Evolutionary conservation across 1,139 yeast genomes (phyloP), one percentile per base, ranked within the genome.

Genomic region (Nematodospora anomalae): DNA sequence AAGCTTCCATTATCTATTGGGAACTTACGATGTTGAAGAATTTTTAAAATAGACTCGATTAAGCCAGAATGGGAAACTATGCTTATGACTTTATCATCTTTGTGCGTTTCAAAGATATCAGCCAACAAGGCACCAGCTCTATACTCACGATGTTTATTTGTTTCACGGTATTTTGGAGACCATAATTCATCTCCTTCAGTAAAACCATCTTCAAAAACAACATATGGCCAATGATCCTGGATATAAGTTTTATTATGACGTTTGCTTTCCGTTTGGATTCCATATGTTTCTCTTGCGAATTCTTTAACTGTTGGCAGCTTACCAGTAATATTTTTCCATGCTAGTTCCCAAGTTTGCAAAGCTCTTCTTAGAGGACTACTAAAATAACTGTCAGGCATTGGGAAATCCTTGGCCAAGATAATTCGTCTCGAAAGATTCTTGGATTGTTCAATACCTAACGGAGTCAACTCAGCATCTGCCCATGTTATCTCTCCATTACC

Each of bases 381-480:
- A 39, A 60, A 65, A 42, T 42, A 62, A 4, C 55, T 49, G 16
- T 52, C 45, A 2, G 70, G 71, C 4, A 46, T 24, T 2, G 67
- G 67, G n/a, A 57, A 56, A 3, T 52, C 47, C 11, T 46, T 37
- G 3, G 46, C 32, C 3, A 20, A 7, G 11, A 40, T 21, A 7
- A 60, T 44, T 27, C 53, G 50, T 2, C 41, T n/a, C 3, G 42
- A 28, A 55, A 64, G 44, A 3, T 39, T 26, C 8, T 33, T 22
- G 12, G 55, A 49, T 39, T 64, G 61, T 1, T 33, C 23, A 5
- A 40, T 36, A 0, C 73, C 74, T 1, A 29, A 40, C 2, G 51
- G 49, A 2, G 73, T 67, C 28, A 67, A 51, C 16, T 47, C 43
- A 4, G 73, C 71, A 50, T 67, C 74, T 29, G 49, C 59, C 74